Conservation (phyloP, 2,329 filamentous ascomycete species). For the Tympanopsis confertula region DNA sequence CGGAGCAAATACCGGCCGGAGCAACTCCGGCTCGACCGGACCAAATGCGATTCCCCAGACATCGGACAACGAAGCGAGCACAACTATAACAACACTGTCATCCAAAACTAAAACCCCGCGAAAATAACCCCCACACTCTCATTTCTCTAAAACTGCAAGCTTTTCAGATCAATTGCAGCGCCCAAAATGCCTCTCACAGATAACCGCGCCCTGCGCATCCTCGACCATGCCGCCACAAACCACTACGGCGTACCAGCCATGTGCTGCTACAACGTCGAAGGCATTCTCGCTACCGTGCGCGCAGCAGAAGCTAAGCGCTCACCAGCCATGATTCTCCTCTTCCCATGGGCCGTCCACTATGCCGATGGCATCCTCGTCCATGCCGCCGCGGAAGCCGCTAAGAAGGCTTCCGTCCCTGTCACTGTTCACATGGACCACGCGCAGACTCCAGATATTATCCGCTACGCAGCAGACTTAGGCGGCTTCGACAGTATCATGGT, state of each 20-base stretch:
- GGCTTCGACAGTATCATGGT: slow-evolving; percentile 65
- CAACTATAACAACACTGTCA: no score
- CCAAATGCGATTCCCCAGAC: no score
- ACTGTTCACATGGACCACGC: slow-evolving; percentile 57
- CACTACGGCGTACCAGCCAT: slow-evolving; percentile 49
- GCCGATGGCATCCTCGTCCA: slow-evolving; percentile 42
- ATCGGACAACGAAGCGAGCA: no score
- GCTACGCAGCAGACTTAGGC: slow-evolving; percentile 45
- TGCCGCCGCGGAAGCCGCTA: slow-evolving; percentile 41
- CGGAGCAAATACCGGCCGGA: no score
- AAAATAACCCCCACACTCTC: no score
- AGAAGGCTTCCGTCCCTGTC: slow-evolving; percentile 44
- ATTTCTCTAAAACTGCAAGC: no score
- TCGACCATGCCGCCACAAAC: slow-evolving; percentile 39
- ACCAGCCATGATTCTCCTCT: slow-evolving; percentile 61
- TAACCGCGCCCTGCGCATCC: slow-evolving; percentile 42
- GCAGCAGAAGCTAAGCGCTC: slow-evolving; percentile 58
- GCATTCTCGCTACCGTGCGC: slow-evolving; percentile 55
- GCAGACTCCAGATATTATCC: slow-evolving; percentile 50
- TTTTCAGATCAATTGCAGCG: no score
- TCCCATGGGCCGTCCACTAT: slow-evolving; percentile 64
- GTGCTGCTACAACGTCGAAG: slow-evolving; percentile 59
- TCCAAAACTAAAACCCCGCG: no score
- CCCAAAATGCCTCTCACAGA: slow-evolving; percentile 18
- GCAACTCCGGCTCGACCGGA: no score